Conservation (phyloP, 129 eudicot genomes). For the Centella asiatica region DNA sequence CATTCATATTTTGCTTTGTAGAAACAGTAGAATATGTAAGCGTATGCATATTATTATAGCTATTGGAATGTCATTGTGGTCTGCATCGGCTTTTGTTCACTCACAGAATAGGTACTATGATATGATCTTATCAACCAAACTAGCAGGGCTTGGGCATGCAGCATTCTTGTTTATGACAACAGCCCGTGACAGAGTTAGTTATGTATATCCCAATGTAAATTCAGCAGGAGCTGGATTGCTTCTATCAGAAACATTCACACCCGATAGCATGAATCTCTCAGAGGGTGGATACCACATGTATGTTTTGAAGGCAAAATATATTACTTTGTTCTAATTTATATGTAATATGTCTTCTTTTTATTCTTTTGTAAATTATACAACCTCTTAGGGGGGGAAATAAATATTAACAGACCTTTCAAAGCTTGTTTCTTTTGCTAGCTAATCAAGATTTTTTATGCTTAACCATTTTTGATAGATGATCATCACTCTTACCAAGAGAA, state of each 20-base stretch:
- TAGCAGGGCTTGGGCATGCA: slow-evolving; percentile 96
- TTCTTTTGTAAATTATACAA: not conserved
- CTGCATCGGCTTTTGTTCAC: not conserved
- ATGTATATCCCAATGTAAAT: slow-evolving; percentile 85
- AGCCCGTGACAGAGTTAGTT: slow-evolving; percentile 69
- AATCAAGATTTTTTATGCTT: too few relatives aligned
- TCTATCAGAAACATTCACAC: slow-evolving; percentile 62
- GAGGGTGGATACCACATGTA: slow-evolving; percentile 88
- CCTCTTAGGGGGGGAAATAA: not conserved
- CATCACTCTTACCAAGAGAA: too few relatives aligned
- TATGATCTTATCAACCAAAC: slow-evolving; percentile 71
- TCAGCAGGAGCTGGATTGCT: slow-evolving; percentile 89
- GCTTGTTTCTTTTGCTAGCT: not conserved
- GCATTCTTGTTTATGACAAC: slow-evolving; percentile 84
- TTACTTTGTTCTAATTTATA: too few relatives aligned
- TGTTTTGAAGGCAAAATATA: slow-evolving; percentile 10
- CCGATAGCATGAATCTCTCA: slow-evolving; percentile 55
- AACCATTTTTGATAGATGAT: too few relatives aligned
- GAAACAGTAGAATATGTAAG: not conserved
- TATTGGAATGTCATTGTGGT: not conserved
- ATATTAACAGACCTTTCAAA: not conserved
- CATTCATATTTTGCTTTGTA: not conserved
- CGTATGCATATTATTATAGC: not conserved
- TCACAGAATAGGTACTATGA: slow-evolving; percentile 78
- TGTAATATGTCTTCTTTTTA: too few relatives aligned